Evolutionary conservation across 2,329 filamentous ascomycete species (phyloP).

Genomic region (Pseudopithomyces chartarum): DNA sequence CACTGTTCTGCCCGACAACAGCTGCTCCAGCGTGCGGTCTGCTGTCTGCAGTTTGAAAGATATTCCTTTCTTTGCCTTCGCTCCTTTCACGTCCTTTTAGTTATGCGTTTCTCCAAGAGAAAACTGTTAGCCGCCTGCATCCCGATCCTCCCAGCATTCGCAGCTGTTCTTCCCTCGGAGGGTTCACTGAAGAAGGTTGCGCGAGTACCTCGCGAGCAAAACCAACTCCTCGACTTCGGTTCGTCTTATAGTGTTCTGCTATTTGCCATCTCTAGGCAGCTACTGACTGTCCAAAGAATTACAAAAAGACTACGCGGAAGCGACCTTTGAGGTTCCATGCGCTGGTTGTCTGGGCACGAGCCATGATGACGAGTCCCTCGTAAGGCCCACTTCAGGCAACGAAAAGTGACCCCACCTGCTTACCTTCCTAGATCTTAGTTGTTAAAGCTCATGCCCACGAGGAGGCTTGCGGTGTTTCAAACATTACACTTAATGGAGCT

Average conservation of each 20-base stretch:
- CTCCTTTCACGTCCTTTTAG: constrained; percentile 12
- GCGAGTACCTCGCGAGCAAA: constrained; percentile 24
- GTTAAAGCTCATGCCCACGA: constrained; percentile 46
- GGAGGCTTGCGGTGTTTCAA: constrained; percentile 45
- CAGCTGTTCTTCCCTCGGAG: constrained; percentile 31
- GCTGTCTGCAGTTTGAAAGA: constrained; percentile 20
- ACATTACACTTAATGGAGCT: constrained; percentile 50
- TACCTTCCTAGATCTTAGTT: constrained; percentile 47
- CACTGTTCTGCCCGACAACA: constrained; percentile 17
- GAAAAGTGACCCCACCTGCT: constrained; percentile 28
- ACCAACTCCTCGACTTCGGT: constrained; percentile 36
- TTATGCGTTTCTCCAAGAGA: constrained; percentile 40
- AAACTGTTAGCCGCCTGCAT: constrained; percentile 38
- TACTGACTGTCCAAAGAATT: constrained; percentile 38
- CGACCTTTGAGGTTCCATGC: constrained; percentile 51
- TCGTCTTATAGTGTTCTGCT: constrained; percentile 23
- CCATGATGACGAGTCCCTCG: constrained; percentile 48
- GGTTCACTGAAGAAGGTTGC: constrained; percentile 17
- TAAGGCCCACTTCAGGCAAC: constrained; percentile 46
- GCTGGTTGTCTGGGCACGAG: constrained; percentile 48
- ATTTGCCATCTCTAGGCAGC: constrained; percentile 39
- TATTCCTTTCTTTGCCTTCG: constrained; percentile 17
- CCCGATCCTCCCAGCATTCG: constrained; percentile 33
- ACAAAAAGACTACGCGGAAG: constrained; percentile 44
- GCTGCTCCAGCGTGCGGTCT: constrained; percentile 12